Conservation (phyloP, 768 basidiomycete species). For the Hygrophorus russula region DNA sequence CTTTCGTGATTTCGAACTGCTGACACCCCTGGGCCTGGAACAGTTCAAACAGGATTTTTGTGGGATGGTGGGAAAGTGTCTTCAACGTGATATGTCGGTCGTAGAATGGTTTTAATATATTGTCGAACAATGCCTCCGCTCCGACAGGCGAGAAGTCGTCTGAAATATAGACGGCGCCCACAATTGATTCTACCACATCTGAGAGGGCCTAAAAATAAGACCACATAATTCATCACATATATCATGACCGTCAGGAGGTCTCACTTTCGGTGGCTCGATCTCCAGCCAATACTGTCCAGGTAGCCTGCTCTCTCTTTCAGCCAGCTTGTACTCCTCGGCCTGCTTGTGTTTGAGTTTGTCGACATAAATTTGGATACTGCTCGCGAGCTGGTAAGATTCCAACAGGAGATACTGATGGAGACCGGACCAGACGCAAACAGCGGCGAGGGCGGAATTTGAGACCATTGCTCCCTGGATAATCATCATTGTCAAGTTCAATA, state of each 20-base stretch:
- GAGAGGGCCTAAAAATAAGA: slow-evolving; percentile 47
- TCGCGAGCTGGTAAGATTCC: slow-evolving; percentile 40
- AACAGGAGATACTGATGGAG: slow-evolving; percentile 51
- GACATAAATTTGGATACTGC: slow-evolving; percentile 43
- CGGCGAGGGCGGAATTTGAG: slow-evolving; percentile 67
- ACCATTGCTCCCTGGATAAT: slow-evolving; percentile 68
- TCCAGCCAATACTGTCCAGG: slow-evolving; percentile 74
- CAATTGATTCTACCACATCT: slow-evolving; percentile 69
- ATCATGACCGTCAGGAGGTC: slow-evolving; percentile 1
- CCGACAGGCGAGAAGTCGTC: slow-evolving; percentile 58
- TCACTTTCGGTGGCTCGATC: slow-evolving; percentile 67
- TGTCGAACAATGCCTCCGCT: slow-evolving; percentile 53
- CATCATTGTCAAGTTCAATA: slow-evolving; percentile 2
- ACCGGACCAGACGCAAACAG: slow-evolving; percentile 61
- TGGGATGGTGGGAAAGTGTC: slow-evolving; percentile 69
- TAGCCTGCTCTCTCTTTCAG: slow-evolving; percentile 34
- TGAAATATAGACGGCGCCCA: slow-evolving; percentile 72
- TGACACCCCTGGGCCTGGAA: slow-evolving; percentile 66
- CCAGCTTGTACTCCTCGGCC: slow-evolving; percentile 33
- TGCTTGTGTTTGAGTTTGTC: slow-evolving; percentile 33
- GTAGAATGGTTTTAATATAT: slow-evolving; percentile 65
- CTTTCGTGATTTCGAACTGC: slow-evolving; percentile 48
- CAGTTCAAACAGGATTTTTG: slow-evolving; percentile 61
- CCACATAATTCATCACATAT: not conserved
- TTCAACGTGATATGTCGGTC: slow-evolving; percentile 63